phyloP scores from a whole-genome alignment of 2,329 filamentous ascomycete species.

The Plenodomus lindquistii region DNA sequence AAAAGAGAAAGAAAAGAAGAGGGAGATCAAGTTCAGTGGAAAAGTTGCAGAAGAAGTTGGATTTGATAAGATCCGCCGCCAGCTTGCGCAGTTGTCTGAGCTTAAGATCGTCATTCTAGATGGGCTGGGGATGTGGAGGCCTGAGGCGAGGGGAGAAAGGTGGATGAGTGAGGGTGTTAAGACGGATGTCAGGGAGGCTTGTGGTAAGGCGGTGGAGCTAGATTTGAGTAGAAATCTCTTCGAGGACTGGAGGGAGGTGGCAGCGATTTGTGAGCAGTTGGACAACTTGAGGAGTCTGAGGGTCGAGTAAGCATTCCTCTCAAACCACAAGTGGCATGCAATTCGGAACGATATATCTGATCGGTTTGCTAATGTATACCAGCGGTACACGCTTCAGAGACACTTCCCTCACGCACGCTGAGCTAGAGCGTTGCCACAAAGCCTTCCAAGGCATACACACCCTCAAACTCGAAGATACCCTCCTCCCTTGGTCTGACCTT shows the following conservation, averaged over 20 bases:
- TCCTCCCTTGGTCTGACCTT: slow-evolving; percentile 47
- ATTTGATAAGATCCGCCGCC: slow-evolving; percentile 85
- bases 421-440: slow-evolving; percentile 24
- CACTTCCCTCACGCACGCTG: slow-evolving; percentile 26
- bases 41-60: slow-evolving; percentile 94
- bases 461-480: slow-evolving; percentile 55
- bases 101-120: slow-evolving; percentile 83
- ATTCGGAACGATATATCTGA: no score
- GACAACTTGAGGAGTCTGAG: slow-evolving; percentile 67
- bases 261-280: slow-evolving; percentile 71
- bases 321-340: no score
- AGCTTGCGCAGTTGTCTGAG: slow-evolving; percentile 77
- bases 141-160: slow-evolving; percentile 25
- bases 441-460: slow-evolving; percentile 47
- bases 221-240: slow-evolving; percentile 87
- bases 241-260: slow-evolving; percentile 66
- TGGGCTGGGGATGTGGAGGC: slow-evolving; percentile 64
- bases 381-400: slow-evolving; percentile 74
- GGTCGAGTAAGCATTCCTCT: slow-evolving; percentile 69
- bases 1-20: slow-evolving; percentile 31
- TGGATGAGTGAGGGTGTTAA: slow-evolving; percentile 28
- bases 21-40: slow-evolving; percentile 69
- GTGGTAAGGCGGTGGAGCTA: slow-evolving; percentile 68
- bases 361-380: neutral
- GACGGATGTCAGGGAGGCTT: slow-evolving; percentile 59